These are phyloP conservation scores for Xylaria sp. DNA, from an alignment of 2,329 filamentous ascomycete species.

Conservation along the genomic window DNA sequence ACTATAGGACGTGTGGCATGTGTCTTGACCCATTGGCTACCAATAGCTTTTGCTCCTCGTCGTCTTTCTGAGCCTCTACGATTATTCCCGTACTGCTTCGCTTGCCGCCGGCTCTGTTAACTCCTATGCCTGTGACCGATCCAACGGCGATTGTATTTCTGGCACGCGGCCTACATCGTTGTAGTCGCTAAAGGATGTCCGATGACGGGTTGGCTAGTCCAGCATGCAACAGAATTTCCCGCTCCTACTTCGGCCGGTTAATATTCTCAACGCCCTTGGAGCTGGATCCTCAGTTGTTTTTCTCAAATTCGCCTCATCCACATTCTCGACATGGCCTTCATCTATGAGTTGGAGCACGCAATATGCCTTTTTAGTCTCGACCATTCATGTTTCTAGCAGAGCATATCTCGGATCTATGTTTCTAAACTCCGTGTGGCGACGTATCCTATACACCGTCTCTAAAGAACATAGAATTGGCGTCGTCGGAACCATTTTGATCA, in stretches of 20 bases:
- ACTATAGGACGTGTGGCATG: background rate
- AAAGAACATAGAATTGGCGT: background rate
- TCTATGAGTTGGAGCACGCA: conserved; percentile 66
- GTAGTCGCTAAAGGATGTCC: background rate
- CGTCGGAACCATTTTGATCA: conserved; percentile 64
- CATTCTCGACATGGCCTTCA: conserved; percentile 61
- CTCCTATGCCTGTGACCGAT: conserved; percentile 63
- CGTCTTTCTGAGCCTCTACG: background rate
- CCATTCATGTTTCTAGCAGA: conserved; percentile 71
- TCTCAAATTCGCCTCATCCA: conserved; percentile 61
- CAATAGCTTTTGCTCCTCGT: background rate
- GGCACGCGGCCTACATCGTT: background rate
- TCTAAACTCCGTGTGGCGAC: conserved; percentile 48
- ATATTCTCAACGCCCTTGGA: background rate
- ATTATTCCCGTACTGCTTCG: background rate
- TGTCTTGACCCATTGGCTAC: background rate
- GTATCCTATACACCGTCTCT: background rate
- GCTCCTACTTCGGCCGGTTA: conserved; percentile 50
- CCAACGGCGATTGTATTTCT: conserved; percentile 64
- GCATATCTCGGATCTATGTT: conserved; percentile 56
- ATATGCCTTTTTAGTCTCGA: conserved; percentile 72
- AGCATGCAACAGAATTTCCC: conserved; percentile 64
- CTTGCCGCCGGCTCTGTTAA: background rate
- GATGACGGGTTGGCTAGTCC: conserved; percentile 64
- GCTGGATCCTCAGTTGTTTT: conserved; percentile 53